Base-by-base conservation (phyloP, 306 rosid species). In the Vigna hirtella region DNA sequence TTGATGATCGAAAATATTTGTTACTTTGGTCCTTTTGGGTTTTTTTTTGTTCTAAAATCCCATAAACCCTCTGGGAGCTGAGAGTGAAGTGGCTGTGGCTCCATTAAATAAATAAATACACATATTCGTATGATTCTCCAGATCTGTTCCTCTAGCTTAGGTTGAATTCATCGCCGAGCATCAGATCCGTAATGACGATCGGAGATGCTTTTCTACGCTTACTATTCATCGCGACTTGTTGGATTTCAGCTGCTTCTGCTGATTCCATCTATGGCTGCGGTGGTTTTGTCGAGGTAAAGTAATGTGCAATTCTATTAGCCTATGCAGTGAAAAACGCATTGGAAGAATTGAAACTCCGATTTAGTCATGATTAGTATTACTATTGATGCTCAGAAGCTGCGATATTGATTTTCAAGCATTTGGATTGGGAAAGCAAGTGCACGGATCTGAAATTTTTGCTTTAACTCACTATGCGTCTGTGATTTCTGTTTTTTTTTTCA, bases 201-300 rank as follows among this genome's bases (percentile, higher is more conserved):
- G 59, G 63, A 30, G 69, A 77, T n/a, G 79, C 85, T 70, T 52
- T 80, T 34, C 77, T 83, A 0, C 62, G 78, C 64, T 42, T 81
- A 43, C 43, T 82, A 50, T 26, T 86, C 43, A 66, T 83, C 66
- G 47, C 77, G 20, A 28, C 88, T 38, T 87, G 55, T 68, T 86
- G 80, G 10, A 70, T 88, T 61, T 83, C 94, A 51, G 43, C 81
- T 43, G 72, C 85, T 66, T 85, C 76, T 58, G 99, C 99, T 51
- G 98, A 91, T 85, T 78, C 86, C 83, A 66, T 83, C 76, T 78
- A 83, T 66, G 86, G 86, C 66, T 83, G 86, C 80, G 86, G 86
- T 43, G 86, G 86, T 34, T 83, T 83, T n/a, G 77, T 77, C 50
- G 67, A 83, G 83, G 86, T 83, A 73, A 24, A 63, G n/a, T 4